Conservation (phyloP, 768 basidiomycete species). For the Trametes meyenii region DNA sequence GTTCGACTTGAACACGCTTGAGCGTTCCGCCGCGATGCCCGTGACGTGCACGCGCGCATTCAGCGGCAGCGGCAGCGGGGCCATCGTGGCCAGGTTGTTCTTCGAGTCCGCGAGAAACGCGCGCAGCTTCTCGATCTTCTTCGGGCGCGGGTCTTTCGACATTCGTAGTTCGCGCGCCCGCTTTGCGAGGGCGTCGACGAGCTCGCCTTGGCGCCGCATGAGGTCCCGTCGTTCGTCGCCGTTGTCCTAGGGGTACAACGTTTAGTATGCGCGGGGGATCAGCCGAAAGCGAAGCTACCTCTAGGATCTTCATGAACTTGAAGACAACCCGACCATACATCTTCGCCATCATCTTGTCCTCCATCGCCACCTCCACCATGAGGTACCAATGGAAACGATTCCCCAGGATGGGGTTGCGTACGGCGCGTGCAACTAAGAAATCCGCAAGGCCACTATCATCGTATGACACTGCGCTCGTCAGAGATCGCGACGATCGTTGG, state of each 20-base stretch:
- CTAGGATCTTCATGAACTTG: constrained; percentile 88
- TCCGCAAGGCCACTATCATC: constrained; percentile 93
- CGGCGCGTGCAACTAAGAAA: constrained; percentile 86
- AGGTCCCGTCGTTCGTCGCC: constrained; percentile 83
- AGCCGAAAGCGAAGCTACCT: constrained; percentile 50
- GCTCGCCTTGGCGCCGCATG: constrained; percentile 89
- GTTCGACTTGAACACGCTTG: constrained; percentile 96
- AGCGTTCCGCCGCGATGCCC: constrained; percentile 90
- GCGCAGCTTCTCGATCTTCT: constrained; percentile 97
- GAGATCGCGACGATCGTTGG: constrained; percentile 73
- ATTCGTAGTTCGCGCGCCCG: constrained; percentile 85
- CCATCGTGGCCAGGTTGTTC: constrained; percentile 77
- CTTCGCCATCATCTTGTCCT: constrained; percentile 84
- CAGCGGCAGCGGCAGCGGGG: constrained; percentile 85
- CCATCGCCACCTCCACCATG: constrained; percentile 91
- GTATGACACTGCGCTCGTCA: constrained; percentile 76
- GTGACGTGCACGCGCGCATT: constrained; percentile 85
- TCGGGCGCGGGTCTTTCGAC: constrained; percentile 91
- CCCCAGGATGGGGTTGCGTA: constrained; percentile 80
- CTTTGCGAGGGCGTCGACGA: constrained; percentile 83
- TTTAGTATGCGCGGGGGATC: not conserved
- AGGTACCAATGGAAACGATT: constrained; percentile 97
- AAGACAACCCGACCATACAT: constrained; percentile 93
- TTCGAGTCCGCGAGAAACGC: constrained; percentile 82
- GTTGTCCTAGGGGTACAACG: constrained; percentile 56